phyloP scores from a whole-genome alignment of 1,284 basidiomycete genomes.

The Vanrija sp. region DNA sequence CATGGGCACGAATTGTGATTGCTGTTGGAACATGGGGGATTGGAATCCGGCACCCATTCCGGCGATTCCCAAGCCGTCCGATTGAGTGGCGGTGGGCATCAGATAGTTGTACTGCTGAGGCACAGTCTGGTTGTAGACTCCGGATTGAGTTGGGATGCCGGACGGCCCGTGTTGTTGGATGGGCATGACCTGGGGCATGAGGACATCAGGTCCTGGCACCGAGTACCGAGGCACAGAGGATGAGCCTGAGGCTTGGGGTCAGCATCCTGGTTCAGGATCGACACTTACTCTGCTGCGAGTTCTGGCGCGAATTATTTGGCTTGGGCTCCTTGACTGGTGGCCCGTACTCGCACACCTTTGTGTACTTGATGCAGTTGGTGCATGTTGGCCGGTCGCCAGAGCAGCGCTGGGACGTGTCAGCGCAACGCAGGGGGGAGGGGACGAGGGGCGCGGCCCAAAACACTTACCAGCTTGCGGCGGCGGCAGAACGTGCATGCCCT shows the following conservation, averaged over 20 bases:
- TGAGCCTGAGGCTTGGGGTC: too few species aligned
- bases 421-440: neutral
- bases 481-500: constrained; percentile 44
- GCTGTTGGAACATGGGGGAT: too few species aligned
- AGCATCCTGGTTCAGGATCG: too few species aligned
- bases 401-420: constrained; percentile 27
- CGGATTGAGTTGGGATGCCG: neutral
- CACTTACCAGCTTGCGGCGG: constrained; percentile 35
- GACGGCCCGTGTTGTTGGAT: constrained; percentile 3
- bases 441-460: neutral
- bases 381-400: constrained; percentile 35
- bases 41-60: too few species aligned
- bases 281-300: neutral
- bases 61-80: too few species aligned
- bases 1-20: too few species aligned
- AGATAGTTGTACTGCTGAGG: too few species aligned
- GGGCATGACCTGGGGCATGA: too few species aligned
- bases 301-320: neutral
- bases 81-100: too few species aligned
- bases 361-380: constrained; percentile 37
- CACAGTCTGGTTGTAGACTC: too few species aligned
- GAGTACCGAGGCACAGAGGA: too few species aligned
- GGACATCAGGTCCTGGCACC: too few species aligned
- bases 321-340: constrained; percentile 12
- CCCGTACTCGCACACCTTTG: constrained; percentile 37